Conservation (phyloP, 371 early-diverging fungal genomes). For the Umbelopsis sp. region DNA sequence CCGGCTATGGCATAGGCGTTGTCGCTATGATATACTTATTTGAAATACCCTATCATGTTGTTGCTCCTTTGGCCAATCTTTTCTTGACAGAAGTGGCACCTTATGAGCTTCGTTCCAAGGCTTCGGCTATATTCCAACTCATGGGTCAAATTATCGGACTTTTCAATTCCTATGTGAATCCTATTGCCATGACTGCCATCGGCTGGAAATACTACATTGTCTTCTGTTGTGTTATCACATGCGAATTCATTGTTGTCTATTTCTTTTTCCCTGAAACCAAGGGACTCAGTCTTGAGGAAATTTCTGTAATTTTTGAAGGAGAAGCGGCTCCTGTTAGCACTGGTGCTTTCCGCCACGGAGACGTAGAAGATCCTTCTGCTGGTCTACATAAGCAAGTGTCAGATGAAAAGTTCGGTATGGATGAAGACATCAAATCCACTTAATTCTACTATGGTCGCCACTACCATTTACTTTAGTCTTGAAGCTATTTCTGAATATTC, state of each 20-base stretch:
- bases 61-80: constrained; percentile 1
- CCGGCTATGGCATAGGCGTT: background rate
- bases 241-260: constrained; percentile 24
- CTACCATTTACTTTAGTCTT: background rate
- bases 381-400: background rate
- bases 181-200: constrained; percentile 18
- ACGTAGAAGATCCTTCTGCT: background rate
- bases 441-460: background rate
- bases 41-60: background rate
- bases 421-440: background rate
- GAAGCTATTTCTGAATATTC: too few species aligned
- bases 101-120: constrained; percentile 18
- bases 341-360: background rate
- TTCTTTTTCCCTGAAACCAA: constrained; percentile 51
- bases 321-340: constrained; percentile 17
- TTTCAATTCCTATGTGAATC: constrained; percentile 17
- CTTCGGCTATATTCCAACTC: background rate
- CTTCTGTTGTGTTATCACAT: background rate
- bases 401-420: background rate
- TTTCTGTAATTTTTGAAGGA: constrained; percentile 52
- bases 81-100: background rate
- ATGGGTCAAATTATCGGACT: background rate
- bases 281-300: constrained; percentile 54
- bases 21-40: constrained; percentile 13
- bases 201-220: constrained; percentile 19